A percentile compares a stretch with the other conserved stretches of the same genome.
Conservation (phyloP, 2,329 filamentous ascomycete genomes). For the Fusarium luffae region DNA sequence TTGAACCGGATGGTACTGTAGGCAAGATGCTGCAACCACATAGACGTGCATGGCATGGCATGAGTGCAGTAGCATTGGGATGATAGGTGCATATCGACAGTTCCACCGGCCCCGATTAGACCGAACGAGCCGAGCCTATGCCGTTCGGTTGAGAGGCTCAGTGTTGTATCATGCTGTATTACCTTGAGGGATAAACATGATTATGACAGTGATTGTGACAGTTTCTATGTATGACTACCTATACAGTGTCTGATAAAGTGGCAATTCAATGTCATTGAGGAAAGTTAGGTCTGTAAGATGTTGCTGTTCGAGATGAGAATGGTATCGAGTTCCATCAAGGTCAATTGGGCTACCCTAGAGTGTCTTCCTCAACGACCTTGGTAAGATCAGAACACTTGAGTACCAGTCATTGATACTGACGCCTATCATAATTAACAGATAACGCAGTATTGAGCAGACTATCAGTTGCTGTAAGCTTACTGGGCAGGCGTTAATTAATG, state of each 20-base stretch:
- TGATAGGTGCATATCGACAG: constrained; percentile 24
- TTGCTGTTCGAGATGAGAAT: background rate
- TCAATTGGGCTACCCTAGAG: background rate
- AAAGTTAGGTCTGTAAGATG: background rate
- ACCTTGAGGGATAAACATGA: constrained; percentile 10
- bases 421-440: too few species aligned
- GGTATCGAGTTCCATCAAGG: background rate
- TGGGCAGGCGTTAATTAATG: background rate
- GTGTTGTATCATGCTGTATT: background rate
- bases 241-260: background rate
- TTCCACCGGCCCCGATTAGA: constrained; percentile 16
- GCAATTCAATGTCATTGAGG: background rate
- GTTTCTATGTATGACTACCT: background rate
- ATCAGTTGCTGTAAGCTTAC: background rate
- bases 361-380: too few species aligned
- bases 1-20: constrained; percentile 5
- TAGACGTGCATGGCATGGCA: constrained; percentile 25
- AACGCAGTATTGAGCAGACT: background rate
- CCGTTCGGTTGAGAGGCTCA: background rate
- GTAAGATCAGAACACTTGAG: background rate
- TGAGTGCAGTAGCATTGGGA: constrained; percentile 23
- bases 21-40: background rate
- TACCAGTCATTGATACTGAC: background rate
- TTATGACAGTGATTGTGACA: background rate
- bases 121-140: constrained; percentile 19